Evolutionary conservation across 2,329 filamentous ascomycete species (phyloP).

Genomic region (Ophiocordyceps australis): DNA sequence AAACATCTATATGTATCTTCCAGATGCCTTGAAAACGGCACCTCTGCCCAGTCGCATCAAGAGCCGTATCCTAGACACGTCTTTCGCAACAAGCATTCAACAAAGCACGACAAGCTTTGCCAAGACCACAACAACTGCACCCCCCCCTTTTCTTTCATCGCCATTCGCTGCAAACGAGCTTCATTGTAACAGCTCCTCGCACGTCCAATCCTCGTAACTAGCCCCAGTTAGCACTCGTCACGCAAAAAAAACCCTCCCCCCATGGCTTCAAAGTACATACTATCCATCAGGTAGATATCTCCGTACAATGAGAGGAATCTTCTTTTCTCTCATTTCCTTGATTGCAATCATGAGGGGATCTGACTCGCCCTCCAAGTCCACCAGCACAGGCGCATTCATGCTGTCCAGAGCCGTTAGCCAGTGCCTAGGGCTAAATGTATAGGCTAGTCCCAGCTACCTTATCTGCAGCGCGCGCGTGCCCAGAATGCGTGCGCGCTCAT

Average conservation of each 20-base stretch:
- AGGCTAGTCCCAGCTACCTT: conserved; percentile 53
- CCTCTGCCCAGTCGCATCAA: too few relatives aligned
- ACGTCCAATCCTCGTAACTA: conserved; percentile 98
- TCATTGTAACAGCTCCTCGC: conserved; percentile 71
- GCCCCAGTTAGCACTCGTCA: neutral
- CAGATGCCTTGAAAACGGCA: too few relatives aligned
- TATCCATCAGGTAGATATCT: conserved; percentile 93
- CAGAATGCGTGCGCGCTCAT: conserved; percentile 83
- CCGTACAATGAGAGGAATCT: conserved; percentile 89
- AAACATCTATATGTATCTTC: too few relatives aligned
- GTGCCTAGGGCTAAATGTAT: too few relatives aligned
- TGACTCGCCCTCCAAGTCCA: conserved; percentile 93
- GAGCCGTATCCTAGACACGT: too few relatives aligned
- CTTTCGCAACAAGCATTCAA: too few relatives aligned
- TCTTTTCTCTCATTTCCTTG: conserved; percentile 95
- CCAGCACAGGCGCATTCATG: conserved; percentile 93
- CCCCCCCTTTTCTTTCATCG: conserved; percentile 1
- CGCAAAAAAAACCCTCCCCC: neutral
- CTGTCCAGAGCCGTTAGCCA: too few relatives aligned
- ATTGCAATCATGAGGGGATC: conserved; percentile 95
- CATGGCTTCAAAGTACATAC: too few relatives aligned
- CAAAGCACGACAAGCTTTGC: too few relatives aligned
- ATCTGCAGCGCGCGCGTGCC: conserved; percentile 92
- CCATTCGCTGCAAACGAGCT: too few relatives aligned
- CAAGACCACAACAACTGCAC: conserved; percentile 2